Base-by-base conservation (phyloP, 164 flowering plant species). In the Protea cynaroides region DNA sequence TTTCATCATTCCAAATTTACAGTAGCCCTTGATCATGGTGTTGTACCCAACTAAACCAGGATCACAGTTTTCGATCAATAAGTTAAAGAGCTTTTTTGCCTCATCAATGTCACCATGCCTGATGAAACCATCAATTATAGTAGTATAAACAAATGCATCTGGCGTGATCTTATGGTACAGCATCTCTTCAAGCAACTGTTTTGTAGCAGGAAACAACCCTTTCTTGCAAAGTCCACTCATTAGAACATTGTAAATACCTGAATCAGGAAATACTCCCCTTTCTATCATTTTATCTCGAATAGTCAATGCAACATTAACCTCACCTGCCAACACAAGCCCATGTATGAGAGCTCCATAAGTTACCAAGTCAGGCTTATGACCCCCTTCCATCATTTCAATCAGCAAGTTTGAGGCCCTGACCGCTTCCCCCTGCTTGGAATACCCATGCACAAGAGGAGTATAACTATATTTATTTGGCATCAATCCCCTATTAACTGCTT, bases 11-110 rank as follows among this genome's bases (percentile, higher is more conserved):
- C 96, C 92, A 74, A 72, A 76, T 74, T 78, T 87, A 71, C 96
- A 84, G 67, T 74, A 89, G 53, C 92, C 96, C 78, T 89, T 92
- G 61, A 92, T 82, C 88, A 92, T 81, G 63, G 85, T 79, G 71
- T 89, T 92, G 72, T 80, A 86, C 17, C 80, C 85, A 55, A 86
- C 86, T 63, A 78, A 64, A 59, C 75, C 90, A 62, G 78, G 87
- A 59, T 81, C 65, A 53, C 78, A 89, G 51, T 74, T 82, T 18
- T 66, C 75, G 52, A 75, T 64, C 65, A 76, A 64, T 2, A 80
- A 63, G 37, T 72, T 77, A 71, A 92, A 92, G 23, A 86, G 67
- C 25, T 72, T 75, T 59, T 75, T 77, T 10, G 94, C 97, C 63
- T 80, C 96, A 23, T 69, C 76, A 68, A 92, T 70, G 19, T 83